phyloP scores from a whole-genome alignment of 495 filamentous ascomycete species.

The Hypoxylon fragiforme region DNA sequence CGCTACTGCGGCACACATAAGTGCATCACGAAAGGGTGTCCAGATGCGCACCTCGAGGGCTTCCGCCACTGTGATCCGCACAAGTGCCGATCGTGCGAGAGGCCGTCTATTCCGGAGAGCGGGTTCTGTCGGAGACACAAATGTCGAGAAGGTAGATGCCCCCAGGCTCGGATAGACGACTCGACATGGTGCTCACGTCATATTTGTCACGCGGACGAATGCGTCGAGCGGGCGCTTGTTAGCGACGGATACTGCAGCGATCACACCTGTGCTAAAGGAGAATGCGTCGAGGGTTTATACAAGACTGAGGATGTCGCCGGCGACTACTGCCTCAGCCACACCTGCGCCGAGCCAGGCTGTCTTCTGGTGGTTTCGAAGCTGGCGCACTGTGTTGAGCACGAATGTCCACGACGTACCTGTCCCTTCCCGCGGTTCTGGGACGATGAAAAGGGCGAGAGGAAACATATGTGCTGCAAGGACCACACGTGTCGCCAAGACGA shows the following conservation, averaged over 20 bases:
- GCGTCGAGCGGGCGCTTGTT: slow-evolving; percentile 16
- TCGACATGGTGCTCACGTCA: slow-evolving; percentile 24
- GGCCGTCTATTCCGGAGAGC: slow-evolving; percentile 21
- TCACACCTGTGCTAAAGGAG: slow-evolving; percentile 18
- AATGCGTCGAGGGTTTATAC: slow-evolving; percentile 8
- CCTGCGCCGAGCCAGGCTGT: slow-evolving; percentile 17
- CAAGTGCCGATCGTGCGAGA: slow-evolving; percentile 22
- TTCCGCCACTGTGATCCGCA: slow-evolving; percentile 22
- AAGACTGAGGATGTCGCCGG: not conserved
- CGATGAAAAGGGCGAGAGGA: slow-evolving; percentile 2
- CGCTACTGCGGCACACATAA: slow-evolving; percentile 26
- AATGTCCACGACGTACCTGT: slow-evolving; percentile 24
- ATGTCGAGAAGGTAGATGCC: slow-evolving; percentile 16
- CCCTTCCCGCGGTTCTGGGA: slow-evolving; percentile 21
- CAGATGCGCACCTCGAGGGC: not conserved
- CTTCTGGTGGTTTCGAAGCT: not conserved
- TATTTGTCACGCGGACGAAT: slow-evolving; percentile 20
- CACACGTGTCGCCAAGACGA: slow-evolving; percentile 19
- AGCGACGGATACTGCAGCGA: slow-evolving; percentile 26
- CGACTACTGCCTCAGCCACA: slow-evolving; percentile 15
- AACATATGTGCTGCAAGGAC: slow-evolving; percentile 22
- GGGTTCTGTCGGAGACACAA: slow-evolving; percentile 28
- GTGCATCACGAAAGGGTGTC: slow-evolving; percentile 24
- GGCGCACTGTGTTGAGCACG: slow-evolving; percentile 20
- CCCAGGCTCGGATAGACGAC: slow-evolving; percentile 1